Conservation (phyloP, 352 stramenopile species). For the Globisporangium polare region DNA sequence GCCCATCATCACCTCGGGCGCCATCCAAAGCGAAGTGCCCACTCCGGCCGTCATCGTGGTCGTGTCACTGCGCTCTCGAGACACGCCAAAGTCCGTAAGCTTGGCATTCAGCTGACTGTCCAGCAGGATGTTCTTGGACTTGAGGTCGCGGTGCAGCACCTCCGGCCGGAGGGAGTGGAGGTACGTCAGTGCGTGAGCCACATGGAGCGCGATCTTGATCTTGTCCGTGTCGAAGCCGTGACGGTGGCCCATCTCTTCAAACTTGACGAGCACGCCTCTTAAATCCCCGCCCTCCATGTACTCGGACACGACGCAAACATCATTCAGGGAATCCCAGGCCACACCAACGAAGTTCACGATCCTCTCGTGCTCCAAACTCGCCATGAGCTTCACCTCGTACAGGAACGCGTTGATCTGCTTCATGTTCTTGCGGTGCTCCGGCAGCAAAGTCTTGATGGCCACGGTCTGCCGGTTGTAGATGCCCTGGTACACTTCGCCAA, state of each 20-base stretch:
- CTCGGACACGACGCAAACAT: slow-evolving; percentile 36
- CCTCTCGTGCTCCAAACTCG: slow-evolving; percentile 28
- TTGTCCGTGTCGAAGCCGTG: slow-evolving; percentile 38
- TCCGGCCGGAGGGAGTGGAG: slow-evolving; percentile 28
- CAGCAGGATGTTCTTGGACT: slow-evolving; percentile 40
- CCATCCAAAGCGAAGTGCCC: no score
- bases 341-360: slow-evolving; percentile 44
- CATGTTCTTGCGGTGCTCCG: slow-evolving; percentile 22
- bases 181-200: slow-evolving; percentile 33
- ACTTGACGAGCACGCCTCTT: slow-evolving; percentile 24
- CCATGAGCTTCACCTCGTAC: slow-evolving; percentile 41
- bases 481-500: slow-evolving; percentile 37
- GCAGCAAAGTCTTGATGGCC: slow-evolving; percentile 40
- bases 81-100: slow-evolving; percentile 61
- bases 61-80: no score
- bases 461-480: slow-evolving; percentile 32
- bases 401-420: slow-evolving; percentile 36
- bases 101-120: slow-evolving; percentile 41
- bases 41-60: not conserved
- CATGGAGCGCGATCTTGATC: slow-evolving; percentile 22
- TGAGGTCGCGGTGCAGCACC: slow-evolving; percentile 37
- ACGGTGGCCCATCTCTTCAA: slow-evolving; percentile 22
- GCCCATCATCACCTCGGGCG: no score
- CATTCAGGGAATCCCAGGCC: slow-evolving; percentile 44
- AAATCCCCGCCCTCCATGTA: slow-evolving; percentile 44